phyloP scores from a whole-genome alignment of 2,329 filamentous ascomycete genomes.

The Alternaria conjuncta region DNA sequence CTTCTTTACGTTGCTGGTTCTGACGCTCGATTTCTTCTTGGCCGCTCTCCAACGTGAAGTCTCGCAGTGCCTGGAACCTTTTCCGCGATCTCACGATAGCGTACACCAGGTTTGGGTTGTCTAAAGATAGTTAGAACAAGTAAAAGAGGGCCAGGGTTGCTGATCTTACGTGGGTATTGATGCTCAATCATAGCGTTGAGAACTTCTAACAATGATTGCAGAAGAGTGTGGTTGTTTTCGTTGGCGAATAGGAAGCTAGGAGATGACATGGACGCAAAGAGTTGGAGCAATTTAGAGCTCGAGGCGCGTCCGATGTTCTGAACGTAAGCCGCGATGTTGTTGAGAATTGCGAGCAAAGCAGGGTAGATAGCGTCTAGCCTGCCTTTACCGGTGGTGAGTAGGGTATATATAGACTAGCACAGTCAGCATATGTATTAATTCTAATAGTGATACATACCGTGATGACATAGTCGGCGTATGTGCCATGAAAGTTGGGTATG shows the following conservation, averaged over 20 bases:
- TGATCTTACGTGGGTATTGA: slow-evolving; percentile 73
- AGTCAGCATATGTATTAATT: slow-evolving; percentile 27
- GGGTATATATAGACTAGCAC: slow-evolving; percentile 79
- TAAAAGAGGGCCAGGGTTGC: not conserved
- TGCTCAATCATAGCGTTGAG: slow-evolving; percentile 91
- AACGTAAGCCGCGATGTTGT: slow-evolving; percentile 87
- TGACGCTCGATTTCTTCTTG: slow-evolving; percentile 88
- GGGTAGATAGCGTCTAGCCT: slow-evolving; percentile 91
- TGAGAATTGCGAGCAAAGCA: slow-evolving; percentile 87
- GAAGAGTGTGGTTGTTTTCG: slow-evolving; percentile 83
- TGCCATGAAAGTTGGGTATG: slow-evolving; percentile 82
- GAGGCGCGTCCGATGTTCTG: slow-evolving; percentile 76
- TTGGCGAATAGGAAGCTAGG: slow-evolving; percentile 92
- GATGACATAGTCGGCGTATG: slow-evolving; percentile 92
- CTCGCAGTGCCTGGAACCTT: slow-evolving; percentile 81
- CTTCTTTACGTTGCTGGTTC: slow-evolving; percentile 72
- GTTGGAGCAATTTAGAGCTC: slow-evolving; percentile 81
- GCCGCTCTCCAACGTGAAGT: slow-evolving; percentile 89
- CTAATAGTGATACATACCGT: slow-evolving; percentile 63
- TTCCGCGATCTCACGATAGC: slow-evolving; percentile 79
- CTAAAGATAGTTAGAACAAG: slow-evolving; percentile 51
- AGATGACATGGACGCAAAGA: slow-evolving; percentile 91
- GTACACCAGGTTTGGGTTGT: slow-evolving; percentile 82
- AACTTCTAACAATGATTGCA: slow-evolving; percentile 83
- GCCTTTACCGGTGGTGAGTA: slow-evolving; percentile 90